Percentiles rank a stretch among this genome's conserved stretches.
These are phyloP conservation scores for Auricularia auricula-judae DNA, from an alignment of 768 basidiomycete genomes.

Conservation along the genomic window DNA sequence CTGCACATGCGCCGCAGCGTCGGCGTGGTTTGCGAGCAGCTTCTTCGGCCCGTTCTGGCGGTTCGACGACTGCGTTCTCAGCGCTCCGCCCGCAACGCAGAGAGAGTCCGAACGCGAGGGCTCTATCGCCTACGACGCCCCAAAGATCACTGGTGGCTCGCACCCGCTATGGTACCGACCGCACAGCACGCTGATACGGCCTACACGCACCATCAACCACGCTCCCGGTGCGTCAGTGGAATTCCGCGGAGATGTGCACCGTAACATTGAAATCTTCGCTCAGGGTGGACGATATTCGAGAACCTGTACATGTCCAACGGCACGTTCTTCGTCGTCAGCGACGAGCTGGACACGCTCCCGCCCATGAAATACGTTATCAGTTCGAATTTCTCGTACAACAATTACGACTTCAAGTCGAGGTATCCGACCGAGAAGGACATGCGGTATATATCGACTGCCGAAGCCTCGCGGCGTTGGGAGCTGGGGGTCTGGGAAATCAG, in stretches of 20 bases:
- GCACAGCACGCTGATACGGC: background rate
- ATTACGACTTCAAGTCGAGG: conserved; percentile 51
- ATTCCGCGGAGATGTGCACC: background rate
- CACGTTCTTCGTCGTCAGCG: conserved; percentile 59
- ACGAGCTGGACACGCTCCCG: conserved; percentile 34
- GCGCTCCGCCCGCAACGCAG: too few species aligned
- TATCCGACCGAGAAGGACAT: conserved; percentile 58
- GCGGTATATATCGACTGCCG: conserved; percentile 43
- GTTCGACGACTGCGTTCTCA: too few species aligned
- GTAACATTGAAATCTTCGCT: background rate
- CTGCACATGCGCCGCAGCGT: too few species aligned
- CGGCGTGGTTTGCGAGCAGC: too few species aligned
- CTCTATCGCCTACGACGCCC: background rate
- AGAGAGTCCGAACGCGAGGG: too few species aligned
- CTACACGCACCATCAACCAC: background rate
- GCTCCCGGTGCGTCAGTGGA: background rate
- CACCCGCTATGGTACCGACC: background rate
- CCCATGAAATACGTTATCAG: conserved; percentile 49
- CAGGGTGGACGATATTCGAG: conserved; percentile 77
- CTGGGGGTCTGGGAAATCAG: conserved; percentile 50
- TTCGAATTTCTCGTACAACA: conserved; percentile 44
- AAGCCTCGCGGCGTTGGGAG: conserved; percentile 55
- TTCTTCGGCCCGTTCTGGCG: too few species aligned
- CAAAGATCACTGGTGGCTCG: background rate
- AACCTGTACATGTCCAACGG: conserved; percentile 81